These are phyloP conservation scores for Phytomonas sp. DNA, from an alignment of 208 protist species.

Conservation along the genomic window DNA sequence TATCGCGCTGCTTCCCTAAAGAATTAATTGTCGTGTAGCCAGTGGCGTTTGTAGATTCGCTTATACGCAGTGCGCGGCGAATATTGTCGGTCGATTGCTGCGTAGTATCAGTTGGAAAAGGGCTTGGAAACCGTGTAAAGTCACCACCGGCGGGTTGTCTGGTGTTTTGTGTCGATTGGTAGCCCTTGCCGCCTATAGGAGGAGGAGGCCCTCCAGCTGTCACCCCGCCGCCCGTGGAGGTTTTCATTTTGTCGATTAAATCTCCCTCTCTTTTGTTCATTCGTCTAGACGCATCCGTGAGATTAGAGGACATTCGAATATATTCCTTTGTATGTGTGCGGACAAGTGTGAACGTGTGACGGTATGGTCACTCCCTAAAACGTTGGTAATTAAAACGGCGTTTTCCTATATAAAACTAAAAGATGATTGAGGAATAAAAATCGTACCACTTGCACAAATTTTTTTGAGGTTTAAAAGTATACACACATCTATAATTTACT, in stretches of 20 bases:
- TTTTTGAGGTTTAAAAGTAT: not conserved
- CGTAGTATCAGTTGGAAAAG: conserved; percentile 14
- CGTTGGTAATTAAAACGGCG: not conserved
- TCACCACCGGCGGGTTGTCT: too few relatives aligned
- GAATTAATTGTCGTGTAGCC: conserved; percentile 62
- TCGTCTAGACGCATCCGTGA: not conserved
- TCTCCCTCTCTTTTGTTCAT: conserved; percentile 14
- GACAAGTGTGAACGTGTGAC: conserved; percentile 5
- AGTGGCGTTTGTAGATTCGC: conserved; percentile 48
- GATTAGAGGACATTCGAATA: not conserved
- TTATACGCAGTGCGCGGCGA: conserved; percentile 46
- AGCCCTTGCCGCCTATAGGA: too few relatives aligned
- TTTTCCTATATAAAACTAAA: conserved; percentile 7
- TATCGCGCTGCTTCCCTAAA: conserved; percentile 61
- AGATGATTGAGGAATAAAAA: not conserved
- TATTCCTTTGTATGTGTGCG: conserved; percentile 3
- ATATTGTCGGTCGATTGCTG: conserved; percentile 52
- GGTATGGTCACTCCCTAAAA: not conserved
- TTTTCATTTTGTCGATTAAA: conserved; percentile 44
- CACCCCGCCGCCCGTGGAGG: conserved; percentile 13
- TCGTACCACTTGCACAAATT: too few relatives aligned
- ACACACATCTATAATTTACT: conserved; percentile 7
- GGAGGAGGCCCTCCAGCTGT: not conserved
- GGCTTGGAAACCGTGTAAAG: not conserved
- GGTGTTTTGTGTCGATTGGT: too few relatives aligned